Percentiles rank a stretch among this genome's conserved stretches.
phyloP scores from a whole-genome alignment of 1,139 yeast genomes.

The Nakaseomyces nivariensis region DNA sequence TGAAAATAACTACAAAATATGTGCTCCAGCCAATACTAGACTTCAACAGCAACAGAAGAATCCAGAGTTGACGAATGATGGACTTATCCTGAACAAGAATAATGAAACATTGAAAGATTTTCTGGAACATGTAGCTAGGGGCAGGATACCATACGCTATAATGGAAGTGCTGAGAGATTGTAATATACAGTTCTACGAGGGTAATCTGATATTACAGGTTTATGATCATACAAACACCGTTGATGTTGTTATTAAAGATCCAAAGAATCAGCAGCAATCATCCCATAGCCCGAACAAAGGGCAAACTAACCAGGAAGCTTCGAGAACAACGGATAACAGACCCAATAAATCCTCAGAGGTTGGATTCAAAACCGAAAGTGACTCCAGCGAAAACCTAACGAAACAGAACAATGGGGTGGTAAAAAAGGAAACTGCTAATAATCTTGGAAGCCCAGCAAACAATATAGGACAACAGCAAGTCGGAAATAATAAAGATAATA shows the following conservation, averaged over 20 bases:
- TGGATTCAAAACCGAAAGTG: neutral
- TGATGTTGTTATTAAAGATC: constrained; percentile 19
- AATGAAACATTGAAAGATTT: constrained; percentile 76
- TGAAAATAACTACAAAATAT: constrained; percentile 67
- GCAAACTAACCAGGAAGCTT: neutral
- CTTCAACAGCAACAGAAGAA: constrained; percentile 32
- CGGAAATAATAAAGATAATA: neutral
- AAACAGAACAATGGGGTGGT: neutral
- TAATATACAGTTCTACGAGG: constrained; percentile 74
- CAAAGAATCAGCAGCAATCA: constrained; percentile 1
- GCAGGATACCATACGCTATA: constrained; percentile 80
- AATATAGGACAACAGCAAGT: neutral
- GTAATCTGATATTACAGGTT: constrained; percentile 75
- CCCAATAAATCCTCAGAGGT: neutral
- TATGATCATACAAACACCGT: constrained; percentile 56
- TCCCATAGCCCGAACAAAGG: neutral
- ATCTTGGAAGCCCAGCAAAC: neutral
- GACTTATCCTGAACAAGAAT: constrained; percentile 70
- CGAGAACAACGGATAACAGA: neutral
- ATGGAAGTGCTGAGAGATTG: constrained; percentile 84
- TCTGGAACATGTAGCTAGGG: constrained; percentile 65
- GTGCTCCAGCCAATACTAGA: constrained; percentile 30
- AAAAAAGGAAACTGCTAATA: neutral
- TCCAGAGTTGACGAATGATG: constrained; percentile 36
- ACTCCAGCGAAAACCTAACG: neutral